A percentile compares a stretch with the other conserved stretches of the same genome.
Evolutionary conservation across 305 asterid genomes (phyloP).

Genomic region (Ajuga reptans): DNA sequence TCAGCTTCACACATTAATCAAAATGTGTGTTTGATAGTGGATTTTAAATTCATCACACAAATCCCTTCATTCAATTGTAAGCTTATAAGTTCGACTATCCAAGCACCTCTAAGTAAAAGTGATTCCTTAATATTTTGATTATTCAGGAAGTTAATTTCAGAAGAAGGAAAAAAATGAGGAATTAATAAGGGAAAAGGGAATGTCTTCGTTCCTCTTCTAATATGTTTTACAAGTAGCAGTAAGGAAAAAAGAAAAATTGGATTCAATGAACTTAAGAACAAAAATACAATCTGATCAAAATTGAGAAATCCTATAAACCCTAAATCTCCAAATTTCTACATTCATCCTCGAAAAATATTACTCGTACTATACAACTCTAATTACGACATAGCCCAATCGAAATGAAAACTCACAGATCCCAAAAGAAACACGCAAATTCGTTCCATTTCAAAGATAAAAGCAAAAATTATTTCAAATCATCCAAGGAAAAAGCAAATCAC

Average conservation of each 20-base stretch:
- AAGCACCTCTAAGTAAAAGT: no score
- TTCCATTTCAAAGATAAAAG: neutral
- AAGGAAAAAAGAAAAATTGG: neutral
- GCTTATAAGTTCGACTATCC: no score
- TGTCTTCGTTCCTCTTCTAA: neutral
- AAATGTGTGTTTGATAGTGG: no score
- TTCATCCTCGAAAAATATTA: neutral
- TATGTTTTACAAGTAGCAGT: neutral
- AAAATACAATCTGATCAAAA: neutral
- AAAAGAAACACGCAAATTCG: neutral
- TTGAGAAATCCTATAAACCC: neutral
- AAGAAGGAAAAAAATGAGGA: neutral
- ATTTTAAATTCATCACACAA: no score
- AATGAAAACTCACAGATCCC: neutral
- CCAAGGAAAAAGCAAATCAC: slow-evolving; percentile 18
- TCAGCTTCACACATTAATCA: no score
- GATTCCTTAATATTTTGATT: neutral
- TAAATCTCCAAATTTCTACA: slow-evolving; percentile 1
- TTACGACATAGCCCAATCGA: neutral
- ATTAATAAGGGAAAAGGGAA: neutral
- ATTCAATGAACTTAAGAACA: slow-evolving; percentile 1
- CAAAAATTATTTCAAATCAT: neutral
- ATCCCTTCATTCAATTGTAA: no score
- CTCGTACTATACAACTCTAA: neutral
- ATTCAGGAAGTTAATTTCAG: neutral